phyloP scores from a whole-genome alignment of 495 filamentous ascomycete species.

The Xylaria curta region DNA sequence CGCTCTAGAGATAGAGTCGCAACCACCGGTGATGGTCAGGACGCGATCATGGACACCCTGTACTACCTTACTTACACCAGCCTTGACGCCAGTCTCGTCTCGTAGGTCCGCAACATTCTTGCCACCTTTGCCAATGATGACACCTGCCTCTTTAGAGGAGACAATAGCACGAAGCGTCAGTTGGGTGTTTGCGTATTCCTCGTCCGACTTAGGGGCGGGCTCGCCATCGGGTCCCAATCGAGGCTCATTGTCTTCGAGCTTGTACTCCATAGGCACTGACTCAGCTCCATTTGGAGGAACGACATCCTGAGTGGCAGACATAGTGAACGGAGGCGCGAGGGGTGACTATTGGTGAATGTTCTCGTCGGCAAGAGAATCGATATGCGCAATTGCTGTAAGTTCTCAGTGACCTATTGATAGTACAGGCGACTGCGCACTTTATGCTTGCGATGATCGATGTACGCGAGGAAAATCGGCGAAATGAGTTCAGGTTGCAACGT shows the following conservation, averaged over 20 bases:
- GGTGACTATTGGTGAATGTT: neutral
- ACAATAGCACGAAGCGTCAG: slow-evolving; percentile 96
- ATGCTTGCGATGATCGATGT: slow-evolving; percentile 17
- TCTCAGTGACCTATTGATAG: neutral
- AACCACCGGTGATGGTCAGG: slow-evolving; percentile 86
- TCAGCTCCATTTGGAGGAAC: slow-evolving; percentile 48
- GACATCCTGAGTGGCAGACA: slow-evolving; percentile 57
- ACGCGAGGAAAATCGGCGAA: slow-evolving; percentile 20
- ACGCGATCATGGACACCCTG: slow-evolving; percentile 97
- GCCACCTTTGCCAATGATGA: slow-evolving; percentile 97
- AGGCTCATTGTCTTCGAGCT: slow-evolving; percentile 59
- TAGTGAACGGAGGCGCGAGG: slow-evolving; percentile 26
- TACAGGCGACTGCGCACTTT: neutral
- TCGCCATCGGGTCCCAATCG: slow-evolving; percentile 71
- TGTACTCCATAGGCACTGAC: slow-evolving; percentile 54
- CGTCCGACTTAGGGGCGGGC: slow-evolving; percentile 81
- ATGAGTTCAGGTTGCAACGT: slow-evolving; percentile 9
- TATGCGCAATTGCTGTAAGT: neutral
- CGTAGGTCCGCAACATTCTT: slow-evolving; percentile 98
- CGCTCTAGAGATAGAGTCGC: slow-evolving; percentile 85
- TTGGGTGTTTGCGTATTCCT: slow-evolving; percentile 90
- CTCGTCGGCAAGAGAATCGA: neutral
- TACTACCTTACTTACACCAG: slow-evolving; percentile 98
- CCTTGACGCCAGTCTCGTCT: slow-evolving; percentile 96
- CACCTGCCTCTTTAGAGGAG: slow-evolving; percentile 95